Evolutionary conservation across 176 grass and related monocot species (phyloP).

Genomic region (Avena eriantha): DNA sequence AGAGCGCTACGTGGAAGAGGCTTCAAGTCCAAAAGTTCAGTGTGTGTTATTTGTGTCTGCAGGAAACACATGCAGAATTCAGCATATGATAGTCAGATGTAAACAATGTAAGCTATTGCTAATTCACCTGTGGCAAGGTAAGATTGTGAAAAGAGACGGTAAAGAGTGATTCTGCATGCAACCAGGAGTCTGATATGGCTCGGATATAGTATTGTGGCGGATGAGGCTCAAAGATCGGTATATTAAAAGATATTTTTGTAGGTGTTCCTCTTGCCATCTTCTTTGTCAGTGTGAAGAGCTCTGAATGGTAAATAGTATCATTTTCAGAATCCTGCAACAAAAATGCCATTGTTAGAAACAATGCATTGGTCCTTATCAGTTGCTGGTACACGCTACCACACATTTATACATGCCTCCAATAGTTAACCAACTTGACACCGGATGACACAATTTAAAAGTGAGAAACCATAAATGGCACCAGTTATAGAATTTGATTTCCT

Average conservation of each 20-base stretch:
- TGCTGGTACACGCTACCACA: background rate
- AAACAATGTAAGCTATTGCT: constrained; percentile 26
- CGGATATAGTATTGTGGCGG: constrained; percentile 95
- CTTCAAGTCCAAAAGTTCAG: constrained; percentile 95
- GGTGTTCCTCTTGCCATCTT: constrained; percentile 79
- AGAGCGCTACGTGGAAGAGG: constrained; percentile 91
- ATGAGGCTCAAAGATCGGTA: constrained; percentile 99
- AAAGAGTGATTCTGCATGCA: constrained; percentile 91
- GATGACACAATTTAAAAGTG: background rate
- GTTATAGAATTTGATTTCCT: background rate
- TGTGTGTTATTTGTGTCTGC: constrained; percentile 95
- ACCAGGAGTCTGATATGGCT: constrained; percentile 94
- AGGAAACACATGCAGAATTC: constrained; percentile 34
- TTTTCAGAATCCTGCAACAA: constrained; percentile 95
- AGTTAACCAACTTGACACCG: constrained; percentile 26
- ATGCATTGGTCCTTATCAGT: constrained; percentile 7
- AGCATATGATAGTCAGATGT: constrained; percentile 18
- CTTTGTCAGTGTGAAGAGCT: constrained; percentile 90
- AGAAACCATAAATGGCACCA: constrained; percentile 23
- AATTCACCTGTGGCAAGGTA: constrained; percentile 86
- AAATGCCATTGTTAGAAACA: constrained; percentile 32
- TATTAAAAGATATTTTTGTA: constrained; percentile 90
- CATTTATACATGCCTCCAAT: constrained; percentile 21
- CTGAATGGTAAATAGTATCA: constrained; percentile 96
- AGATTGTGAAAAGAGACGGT: constrained; percentile 96